Evolutionary conservation across 495 filamentous ascomycete genomes (phyloP).

Genomic region (Ramalina intermedia): DNA sequence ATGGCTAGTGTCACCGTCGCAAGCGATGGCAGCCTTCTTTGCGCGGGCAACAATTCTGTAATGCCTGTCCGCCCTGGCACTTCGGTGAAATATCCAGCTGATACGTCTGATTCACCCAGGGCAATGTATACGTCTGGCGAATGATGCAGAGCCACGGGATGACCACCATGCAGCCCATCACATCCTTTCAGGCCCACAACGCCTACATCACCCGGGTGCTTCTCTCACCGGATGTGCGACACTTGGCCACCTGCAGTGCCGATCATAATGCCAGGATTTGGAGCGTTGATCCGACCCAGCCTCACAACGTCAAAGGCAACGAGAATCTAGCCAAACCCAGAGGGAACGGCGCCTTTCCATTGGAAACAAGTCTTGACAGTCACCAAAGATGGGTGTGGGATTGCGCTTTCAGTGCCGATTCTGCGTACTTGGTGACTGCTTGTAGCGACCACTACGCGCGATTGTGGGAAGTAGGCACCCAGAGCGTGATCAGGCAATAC

Average conservation of each 20-base stretch:
- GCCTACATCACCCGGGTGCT: constrained; percentile 92
- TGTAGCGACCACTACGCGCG: constrained; percentile 94
- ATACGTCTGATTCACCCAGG: constrained; percentile 32
- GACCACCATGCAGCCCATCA: constrained; percentile 79
- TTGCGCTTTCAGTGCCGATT: constrained; percentile 94
- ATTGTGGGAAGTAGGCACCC: constrained; percentile 79
- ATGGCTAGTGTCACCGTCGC: constrained; percentile 92
- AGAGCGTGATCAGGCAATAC: constrained; percentile 90
- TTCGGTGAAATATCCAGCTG: background rate
- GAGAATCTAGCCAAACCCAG: constrained; percentile 26
- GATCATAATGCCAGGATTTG: constrained; percentile 98
- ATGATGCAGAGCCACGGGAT: constrained; percentile 71
- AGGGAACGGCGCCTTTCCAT: constrained; percentile 43
- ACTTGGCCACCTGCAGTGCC: constrained; percentile 91
- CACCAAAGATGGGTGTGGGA: constrained; percentile 99
- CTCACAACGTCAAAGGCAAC: constrained; percentile 14
- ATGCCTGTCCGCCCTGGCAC: constrained; percentile 10
- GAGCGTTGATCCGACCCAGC: constrained; percentile 49
- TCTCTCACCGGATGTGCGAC: constrained; percentile 91
- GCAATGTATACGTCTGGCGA: constrained; percentile 93
- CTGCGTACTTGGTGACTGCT: constrained; percentile 92
- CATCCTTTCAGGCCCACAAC: constrained; percentile 82
- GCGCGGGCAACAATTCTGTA: constrained; percentile 87
- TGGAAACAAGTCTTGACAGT: constrained; percentile 80
- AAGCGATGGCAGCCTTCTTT: constrained; percentile 85